Evolutionary conservation across 345 rosid genomes (phyloP).

Genomic region (Rhizophora apiculata): DNA sequence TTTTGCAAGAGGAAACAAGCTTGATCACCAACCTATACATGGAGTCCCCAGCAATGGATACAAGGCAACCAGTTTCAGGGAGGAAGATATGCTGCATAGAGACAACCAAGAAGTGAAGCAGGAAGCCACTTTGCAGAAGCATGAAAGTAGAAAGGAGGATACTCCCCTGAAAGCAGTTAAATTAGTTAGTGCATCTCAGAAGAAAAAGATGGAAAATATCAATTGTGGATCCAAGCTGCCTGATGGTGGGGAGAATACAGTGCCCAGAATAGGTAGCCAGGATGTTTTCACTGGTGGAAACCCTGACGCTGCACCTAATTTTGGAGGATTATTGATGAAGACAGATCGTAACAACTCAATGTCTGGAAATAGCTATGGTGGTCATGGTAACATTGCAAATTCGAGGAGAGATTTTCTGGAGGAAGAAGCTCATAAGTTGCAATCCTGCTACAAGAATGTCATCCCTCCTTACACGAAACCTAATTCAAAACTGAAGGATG

Average conservation of each 20-base stretch:
- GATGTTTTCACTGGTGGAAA: constrained; percentile 23
- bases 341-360: constrained; percentile 26
- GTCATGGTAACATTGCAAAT: constrained; percentile 23
- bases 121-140: constrained; percentile 35
- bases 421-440: constrained; percentile 38
- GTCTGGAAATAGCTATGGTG: constrained; percentile 26
- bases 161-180: constrained; percentile 37
- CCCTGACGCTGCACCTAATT: constrained; percentile 26
- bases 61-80: constrained; percentile 23
- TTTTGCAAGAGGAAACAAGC: constrained; percentile 25
- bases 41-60: constrained; percentile 30
- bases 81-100: constrained; percentile 26
- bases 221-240: constrained; percentile 28
- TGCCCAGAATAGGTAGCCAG: constrained; percentile 27
- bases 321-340: constrained; percentile 24
- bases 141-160: constrained; percentile 42
- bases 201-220: constrained; percentile 31
- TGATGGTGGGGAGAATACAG: constrained; percentile 40
- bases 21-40: constrained; percentile 29
- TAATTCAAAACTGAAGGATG: constrained; percentile 43
- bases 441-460: constrained; percentile 35
- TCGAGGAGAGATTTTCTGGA: constrained; percentile 31
- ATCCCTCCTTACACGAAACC: constrained; percentile 72
- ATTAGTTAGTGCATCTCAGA: constrained; percentile 42
- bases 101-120: constrained; percentile 26